Percentiles rank a stretch among this genome's conserved stretches.
These are phyloP conservation scores for Paramecium biaurelia DNA, from an alignment of 73 alveolate genomes.

Conservation along the genomic window DNA sequence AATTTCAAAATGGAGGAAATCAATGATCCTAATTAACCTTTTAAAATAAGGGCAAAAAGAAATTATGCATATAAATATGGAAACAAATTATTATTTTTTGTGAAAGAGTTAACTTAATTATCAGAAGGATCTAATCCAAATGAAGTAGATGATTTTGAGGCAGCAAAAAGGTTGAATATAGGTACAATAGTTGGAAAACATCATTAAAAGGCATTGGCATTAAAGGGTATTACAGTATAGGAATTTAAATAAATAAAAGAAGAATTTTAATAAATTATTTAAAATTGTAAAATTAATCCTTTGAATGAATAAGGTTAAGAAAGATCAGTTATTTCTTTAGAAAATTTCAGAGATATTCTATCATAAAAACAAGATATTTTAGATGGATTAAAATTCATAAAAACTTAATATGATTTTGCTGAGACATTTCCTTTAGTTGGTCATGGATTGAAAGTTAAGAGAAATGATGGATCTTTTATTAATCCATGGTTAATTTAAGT, in stretches of 20 bases:
- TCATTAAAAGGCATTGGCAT: conserved; percentile 49
- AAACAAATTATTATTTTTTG: conserved; percentile 11
- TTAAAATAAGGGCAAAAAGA: conserved; percentile 44
- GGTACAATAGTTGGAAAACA: conserved; percentile 62
- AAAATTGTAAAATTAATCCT: not conserved
- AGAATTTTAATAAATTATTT: conserved; percentile 26
- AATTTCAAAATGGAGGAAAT: conserved; percentile 33
- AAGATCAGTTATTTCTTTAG: conserved; percentile 6
- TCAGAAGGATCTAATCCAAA: conserved; percentile 37
- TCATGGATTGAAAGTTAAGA: conserved; percentile 35
- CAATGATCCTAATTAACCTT: conserved; percentile 9
- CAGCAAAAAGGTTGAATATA: conserved; percentile 52
- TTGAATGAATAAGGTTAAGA: conserved; percentile 10
- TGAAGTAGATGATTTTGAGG: conserved; percentile 41
- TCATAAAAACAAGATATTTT: not conserved
- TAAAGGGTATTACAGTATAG: conserved; percentile 14
- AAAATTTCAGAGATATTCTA: conserved; percentile 28
- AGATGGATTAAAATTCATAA: not conserved
- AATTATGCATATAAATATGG: conserved; percentile 38
- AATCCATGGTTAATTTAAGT: conserved; percentile 43
- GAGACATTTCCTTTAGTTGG: conserved; percentile 58
- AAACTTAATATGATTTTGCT: conserved; percentile 52
- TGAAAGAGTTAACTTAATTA: conserved; percentile 9
- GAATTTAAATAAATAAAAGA: conserved; percentile 11
- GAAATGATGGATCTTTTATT: conserved; percentile 40